A percentile compares a stretch with the other conserved stretches of the same genome.
These are phyloP conservation scores for Penicillium sp. DNA, from an alignment of 2,329 filamentous ascomycete genomes.

Conservation along the genomic window DNA sequence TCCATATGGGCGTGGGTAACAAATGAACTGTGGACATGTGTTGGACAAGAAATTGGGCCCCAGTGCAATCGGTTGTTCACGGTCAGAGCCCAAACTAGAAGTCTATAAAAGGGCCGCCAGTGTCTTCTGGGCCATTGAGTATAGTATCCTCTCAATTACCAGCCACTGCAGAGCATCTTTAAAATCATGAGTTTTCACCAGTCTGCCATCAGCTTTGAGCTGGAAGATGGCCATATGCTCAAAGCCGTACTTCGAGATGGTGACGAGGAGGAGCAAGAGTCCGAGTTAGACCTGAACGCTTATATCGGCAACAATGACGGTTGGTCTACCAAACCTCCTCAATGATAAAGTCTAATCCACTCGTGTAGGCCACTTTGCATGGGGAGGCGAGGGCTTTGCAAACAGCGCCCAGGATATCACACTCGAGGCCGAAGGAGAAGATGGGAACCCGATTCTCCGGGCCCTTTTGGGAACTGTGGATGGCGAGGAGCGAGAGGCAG, in stretches of 20 bases:
- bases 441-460: slow-evolving; percentile 57
- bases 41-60: slow-evolving; percentile 17
- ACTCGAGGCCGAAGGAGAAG: slow-evolving; percentile 57
- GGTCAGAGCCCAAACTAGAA: not conserved
- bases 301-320: slow-evolving; percentile 59
- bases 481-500: slow-evolving; percentile 46
- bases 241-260: slow-evolving; percentile 46
- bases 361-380: slow-evolving; percentile 47
- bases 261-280: slow-evolving; percentile 51
- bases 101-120: slow-evolving; percentile 14
- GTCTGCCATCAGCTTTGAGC: slow-evolving; percentile 50
- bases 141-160: not conserved
- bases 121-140: not conserved
- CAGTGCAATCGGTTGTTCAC: slow-evolving; percentile 1
- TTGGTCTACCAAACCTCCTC: slow-evolving; percentile 19
- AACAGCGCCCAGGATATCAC: slow-evolving; percentile 52
- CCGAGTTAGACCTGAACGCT: slow-evolving; percentile 55
- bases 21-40: slow-evolving; percentile 25
- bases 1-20: slow-evolving; percentile 13
- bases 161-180: slow-evolving; percentile 5
- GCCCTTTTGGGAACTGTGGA: slow-evolving; percentile 51
- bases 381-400: slow-evolving; percentile 53
- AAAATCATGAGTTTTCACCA: slow-evolving; percentile 60
- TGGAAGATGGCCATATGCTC: slow-evolving; percentile 58
- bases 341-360: not conserved